Evolutionary conservation across 352 stramenopile genomes (phyloP).

Genomic region (Pythium folliculosum): DNA sequence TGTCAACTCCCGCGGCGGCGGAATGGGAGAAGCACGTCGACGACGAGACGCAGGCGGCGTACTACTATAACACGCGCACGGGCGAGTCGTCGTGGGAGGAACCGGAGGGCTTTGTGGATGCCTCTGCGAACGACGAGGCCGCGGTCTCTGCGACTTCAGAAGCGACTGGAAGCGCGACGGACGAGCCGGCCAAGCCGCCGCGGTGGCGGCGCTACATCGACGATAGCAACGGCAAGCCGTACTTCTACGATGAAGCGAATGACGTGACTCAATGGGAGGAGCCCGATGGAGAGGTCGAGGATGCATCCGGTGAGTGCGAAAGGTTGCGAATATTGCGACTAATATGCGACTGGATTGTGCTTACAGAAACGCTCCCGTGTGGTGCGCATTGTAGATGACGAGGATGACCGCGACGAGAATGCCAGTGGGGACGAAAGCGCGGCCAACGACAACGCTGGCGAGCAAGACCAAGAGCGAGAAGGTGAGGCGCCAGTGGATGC

Average conservation of each 20-base stretch:
- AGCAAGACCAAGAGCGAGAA: background rate
- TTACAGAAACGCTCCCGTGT: background rate
- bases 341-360: background rate
- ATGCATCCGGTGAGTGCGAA: conserved; percentile 26
- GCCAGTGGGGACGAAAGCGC: background rate
- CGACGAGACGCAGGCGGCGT: conserved; percentile 51
- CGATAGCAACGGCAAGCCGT: conserved; percentile 53
- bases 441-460: background rate
- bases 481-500: background rate
- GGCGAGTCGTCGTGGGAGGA: conserved; percentile 75
- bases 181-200: conserved; percentile 22
- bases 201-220: conserved; percentile 69
- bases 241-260: conserved; percentile 79
- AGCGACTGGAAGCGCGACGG: background rate
- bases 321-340: too few relatives aligned
- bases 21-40: conserved; percentile 79
- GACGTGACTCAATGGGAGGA: conserved; percentile 75
- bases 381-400: background rate
- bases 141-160: background rate
- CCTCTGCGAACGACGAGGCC: background rate
- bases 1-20: conserved; percentile 9
- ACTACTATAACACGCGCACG: conserved; percentile 79
- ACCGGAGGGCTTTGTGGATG: conserved; percentile 41
- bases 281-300: conserved; percentile 45
- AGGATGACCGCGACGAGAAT: background rate